These are phyloP conservation scores for Aspergillus clavatus DNA, from an alignment of 2,329 filamentous ascomycete genomes.

Conservation along the genomic window DNA sequence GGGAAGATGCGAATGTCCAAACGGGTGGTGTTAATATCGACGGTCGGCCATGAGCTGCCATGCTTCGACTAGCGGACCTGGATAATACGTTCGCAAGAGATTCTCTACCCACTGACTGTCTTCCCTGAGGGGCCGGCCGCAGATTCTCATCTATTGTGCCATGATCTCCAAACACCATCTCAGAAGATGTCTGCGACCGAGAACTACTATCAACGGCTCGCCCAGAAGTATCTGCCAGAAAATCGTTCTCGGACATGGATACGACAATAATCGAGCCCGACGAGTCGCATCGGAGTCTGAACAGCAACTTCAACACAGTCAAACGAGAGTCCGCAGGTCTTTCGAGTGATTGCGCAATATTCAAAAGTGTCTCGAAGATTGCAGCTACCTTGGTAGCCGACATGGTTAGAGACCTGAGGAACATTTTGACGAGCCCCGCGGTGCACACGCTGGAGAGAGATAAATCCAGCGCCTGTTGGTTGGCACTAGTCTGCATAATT, in stretches of 20 bases:
- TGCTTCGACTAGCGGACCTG: constrained; percentile 30
- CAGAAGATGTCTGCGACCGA: constrained; percentile 37
- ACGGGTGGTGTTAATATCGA: constrained; percentile 42
- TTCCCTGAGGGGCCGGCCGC: constrained; percentile 22
- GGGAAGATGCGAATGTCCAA: constrained; percentile 55
- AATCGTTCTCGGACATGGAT: constrained; percentile 64
- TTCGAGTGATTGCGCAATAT: constrained; percentile 56
- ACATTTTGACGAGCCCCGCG: constrained; percentile 68
- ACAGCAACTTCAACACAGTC: constrained; percentile 71
- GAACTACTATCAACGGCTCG: constrained; percentile 54
- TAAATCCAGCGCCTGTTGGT: constrained; percentile 16
- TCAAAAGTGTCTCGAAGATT: constrained; percentile 60
- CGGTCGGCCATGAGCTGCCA: constrained; percentile 28
- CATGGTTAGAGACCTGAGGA: constrained; percentile 65
- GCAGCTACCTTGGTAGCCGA: constrained; percentile 61
- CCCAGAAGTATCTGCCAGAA: constrained; percentile 66
- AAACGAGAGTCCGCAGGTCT: constrained; percentile 66
- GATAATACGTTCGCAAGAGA: constrained; percentile 24
- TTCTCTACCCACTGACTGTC: constrained; percentile 28
- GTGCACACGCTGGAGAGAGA: constrained; percentile 60
- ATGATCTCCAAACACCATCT: constrained; percentile 38
- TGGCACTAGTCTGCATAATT: not conserved
- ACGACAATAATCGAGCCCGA: constrained; percentile 70
- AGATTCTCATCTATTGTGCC: constrained; percentile 35
- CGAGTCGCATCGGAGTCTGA: constrained; percentile 78